Conservation (phyloP, 208 protist species). For the Crithidia expoeki region DNA sequence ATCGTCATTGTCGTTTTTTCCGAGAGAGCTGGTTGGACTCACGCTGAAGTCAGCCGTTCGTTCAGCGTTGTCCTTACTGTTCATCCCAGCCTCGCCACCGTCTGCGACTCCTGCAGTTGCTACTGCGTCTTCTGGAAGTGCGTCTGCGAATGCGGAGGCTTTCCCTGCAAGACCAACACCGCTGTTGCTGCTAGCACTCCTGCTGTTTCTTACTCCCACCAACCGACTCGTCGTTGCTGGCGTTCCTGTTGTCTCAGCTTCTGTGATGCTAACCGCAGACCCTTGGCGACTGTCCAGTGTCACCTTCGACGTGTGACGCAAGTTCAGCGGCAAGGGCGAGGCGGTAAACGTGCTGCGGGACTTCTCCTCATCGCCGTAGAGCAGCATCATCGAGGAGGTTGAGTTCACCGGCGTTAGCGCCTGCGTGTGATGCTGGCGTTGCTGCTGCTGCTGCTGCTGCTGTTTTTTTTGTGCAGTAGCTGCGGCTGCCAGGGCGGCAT, state of each 20-base stretch:
- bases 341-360: not conserved
- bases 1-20: too few relatives aligned
- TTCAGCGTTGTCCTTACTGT: not conserved
- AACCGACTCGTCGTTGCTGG: not conserved
- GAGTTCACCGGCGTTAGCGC: not conserved
- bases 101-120: not conserved
- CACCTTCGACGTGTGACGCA: slow-evolving; percentile 7
- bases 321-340: not conserved
- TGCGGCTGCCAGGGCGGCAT: slow-evolving; percentile 44
- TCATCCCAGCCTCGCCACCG: not conserved
- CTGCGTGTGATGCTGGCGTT: slow-evolving; percentile 7
- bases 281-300: not conserved
- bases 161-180: not conserved
- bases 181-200: not conserved
- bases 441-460: slow-evolving; percentile 21
- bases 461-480: slow-evolving; percentile 24
- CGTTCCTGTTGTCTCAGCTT: not conserved
- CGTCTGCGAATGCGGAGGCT: not conserved
- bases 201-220: not conserved
- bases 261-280: not conserved
- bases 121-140: not conserved
- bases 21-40: too few relatives aligned
- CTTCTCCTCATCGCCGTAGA: not conserved
- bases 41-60: too few relatives aligned
- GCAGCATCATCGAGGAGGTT: not conserved